phyloP scores from a whole-genome alignment of 2,329 filamentous ascomycete genomes.

The Bisporella sp. region DNA sequence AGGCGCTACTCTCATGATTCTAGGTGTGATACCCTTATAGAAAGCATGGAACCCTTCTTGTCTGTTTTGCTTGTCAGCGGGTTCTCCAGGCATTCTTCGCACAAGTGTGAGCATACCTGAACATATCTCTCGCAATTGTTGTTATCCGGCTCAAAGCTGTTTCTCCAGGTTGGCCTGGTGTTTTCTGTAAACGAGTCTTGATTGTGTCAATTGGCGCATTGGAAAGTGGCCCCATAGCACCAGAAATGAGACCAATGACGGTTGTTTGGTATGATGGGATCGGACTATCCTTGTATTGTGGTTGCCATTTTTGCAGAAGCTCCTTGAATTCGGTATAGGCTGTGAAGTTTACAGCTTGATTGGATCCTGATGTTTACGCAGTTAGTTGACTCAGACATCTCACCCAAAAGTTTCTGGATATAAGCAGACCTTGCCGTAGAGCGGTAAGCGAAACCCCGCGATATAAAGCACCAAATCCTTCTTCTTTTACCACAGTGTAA shows the following conservation, averaged over 20 bases:
- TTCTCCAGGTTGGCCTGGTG: constrained; percentile 72
- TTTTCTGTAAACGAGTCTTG: constrained; percentile 93
- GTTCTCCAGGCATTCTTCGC: background rate
- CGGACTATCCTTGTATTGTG: constrained; percentile 54
- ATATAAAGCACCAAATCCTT: constrained; percentile 82
- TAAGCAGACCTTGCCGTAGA: constrained; percentile 68
- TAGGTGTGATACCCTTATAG: constrained; percentile 97
- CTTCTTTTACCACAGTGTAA: constrained; percentile 88
- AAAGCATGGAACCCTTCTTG: constrained; percentile 93
- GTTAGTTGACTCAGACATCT: background rate
- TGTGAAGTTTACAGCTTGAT: constrained; percentile 98
- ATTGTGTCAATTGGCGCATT: constrained; percentile 99
- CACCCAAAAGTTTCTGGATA: background rate
- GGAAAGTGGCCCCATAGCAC: constrained; percentile 90
- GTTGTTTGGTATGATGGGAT: constrained; percentile 89
- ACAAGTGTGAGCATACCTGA: constrained; percentile 47
- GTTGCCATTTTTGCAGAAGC: constrained; percentile 64
- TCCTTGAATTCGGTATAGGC: constrained; percentile 93
- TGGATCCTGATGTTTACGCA: constrained; percentile 37
- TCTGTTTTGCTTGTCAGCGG: constrained; percentile 35
- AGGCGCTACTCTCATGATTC: constrained; percentile 94
- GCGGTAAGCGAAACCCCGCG: constrained; percentile 91
- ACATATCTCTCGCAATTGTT: constrained; percentile 75
- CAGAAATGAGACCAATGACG: constrained; percentile 76
- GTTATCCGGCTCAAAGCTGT: constrained; percentile 74